Evolutionary conservation across 2,329 filamentous ascomycete genomes (phyloP).

Genomic region (Alternaria sp.): DNA sequence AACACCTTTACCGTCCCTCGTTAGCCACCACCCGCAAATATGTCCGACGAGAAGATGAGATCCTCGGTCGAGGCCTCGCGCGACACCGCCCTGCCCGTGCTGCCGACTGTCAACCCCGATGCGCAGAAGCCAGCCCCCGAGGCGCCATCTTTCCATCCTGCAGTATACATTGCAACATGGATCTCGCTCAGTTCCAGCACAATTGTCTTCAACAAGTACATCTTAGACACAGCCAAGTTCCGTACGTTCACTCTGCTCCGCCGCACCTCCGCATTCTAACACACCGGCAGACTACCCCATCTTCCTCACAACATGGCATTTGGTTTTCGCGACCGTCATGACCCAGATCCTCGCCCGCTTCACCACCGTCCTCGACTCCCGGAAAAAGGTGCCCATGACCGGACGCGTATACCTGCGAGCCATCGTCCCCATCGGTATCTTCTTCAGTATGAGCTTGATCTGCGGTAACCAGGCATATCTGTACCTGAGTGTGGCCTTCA

Average conservation of each 20-base stretch:
- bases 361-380: conserved; percentile 87
- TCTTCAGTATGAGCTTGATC: conserved; percentile 95
- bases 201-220: conserved; percentile 99
- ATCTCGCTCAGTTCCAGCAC: conserved; percentile 91
- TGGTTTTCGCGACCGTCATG: conserved; percentile 90
- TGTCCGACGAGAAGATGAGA: conserved; percentile 80
- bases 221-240: conserved; percentile 85
- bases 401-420: conserved; percentile 89
- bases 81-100: conserved; percentile 64
- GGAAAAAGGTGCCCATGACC: conserved; percentile 97
- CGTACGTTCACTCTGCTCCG: conserved; percentile 60
- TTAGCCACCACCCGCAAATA: conserved; percentile 44
- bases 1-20: conserved; percentile 26
- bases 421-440: conserved; percentile 92
- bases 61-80: conserved; percentile 78
- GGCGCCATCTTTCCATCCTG: conserved; percentile 70
- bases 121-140: conserved; percentile 71
- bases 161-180: conserved; percentile 88
- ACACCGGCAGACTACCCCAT: conserved; percentile 54
- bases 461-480: conserved; percentile 96
- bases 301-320: conserved; percentile 88
- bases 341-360: conserved; percentile 92
- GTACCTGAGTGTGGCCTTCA: conserved; percentile 94
- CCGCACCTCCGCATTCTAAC: conserved; percentile 34
- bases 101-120: conserved; percentile 82